Evolutionary conservation across 352 stramenopile genomes (phyloP).

Genomic region (Globisporangium parvum): DNA sequence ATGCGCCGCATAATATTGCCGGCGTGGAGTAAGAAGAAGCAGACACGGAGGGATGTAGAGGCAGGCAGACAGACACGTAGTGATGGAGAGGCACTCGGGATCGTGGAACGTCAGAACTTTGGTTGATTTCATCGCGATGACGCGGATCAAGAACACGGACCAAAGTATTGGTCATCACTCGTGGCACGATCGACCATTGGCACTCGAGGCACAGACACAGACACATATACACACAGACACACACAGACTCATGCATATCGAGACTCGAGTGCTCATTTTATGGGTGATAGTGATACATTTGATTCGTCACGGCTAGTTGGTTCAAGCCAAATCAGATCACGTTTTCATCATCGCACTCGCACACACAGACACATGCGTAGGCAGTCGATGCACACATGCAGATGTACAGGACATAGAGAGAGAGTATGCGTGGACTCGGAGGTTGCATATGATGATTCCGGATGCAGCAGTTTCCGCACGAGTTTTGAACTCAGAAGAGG

Average conservation of each 20-base stretch:
- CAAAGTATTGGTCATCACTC: conserved; percentile 89
- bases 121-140: conserved; percentile 88
- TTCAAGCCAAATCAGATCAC: conserved; percentile 83
- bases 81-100: conserved; percentile 14
- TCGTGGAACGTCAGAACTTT: conserved; percentile 77
- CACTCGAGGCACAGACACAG: too few relatives aligned
- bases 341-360: conserved; percentile 81
- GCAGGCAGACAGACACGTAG: conserved; percentile 8
- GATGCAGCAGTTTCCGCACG: conserved; percentile 83
- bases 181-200: conserved; percentile 14
- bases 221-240: conserved; percentile 21
- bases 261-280: conserved; percentile 82
- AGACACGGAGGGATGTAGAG: conserved; percentile 22
- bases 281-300: conserved; percentile 92
- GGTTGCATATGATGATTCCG: conserved; percentile 88
- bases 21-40: conserved; percentile 87
- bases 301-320: conserved; percentile 89
- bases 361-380: conserved; percentile 11
- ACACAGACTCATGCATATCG: conserved; percentile 9
- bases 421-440: conserved; percentile 53
- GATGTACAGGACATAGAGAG: conserved; percentile 1
- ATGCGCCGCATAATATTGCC: conserved; percentile 69
- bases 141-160: conserved; percentile 90
- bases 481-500: conserved; percentile 78
- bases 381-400: conserved; percentile 5